A percentile compares a stretch with the other conserved stretches of the same genome.
Evolutionary conservation across 139 green algal species (phyloP).

Genomic region (Gonium pectorale): DNA sequence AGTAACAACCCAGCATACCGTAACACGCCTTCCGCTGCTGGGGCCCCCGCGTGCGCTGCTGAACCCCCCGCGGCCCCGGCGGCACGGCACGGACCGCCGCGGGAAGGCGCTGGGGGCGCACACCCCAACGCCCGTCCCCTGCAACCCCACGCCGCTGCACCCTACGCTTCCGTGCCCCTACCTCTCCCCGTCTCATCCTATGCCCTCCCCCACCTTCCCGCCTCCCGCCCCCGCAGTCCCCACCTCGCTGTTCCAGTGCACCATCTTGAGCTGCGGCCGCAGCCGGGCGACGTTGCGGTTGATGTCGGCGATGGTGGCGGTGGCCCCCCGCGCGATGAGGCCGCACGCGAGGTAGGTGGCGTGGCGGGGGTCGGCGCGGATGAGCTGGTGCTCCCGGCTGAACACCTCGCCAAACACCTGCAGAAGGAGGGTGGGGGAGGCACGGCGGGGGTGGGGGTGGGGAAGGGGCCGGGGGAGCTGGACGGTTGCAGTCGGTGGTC

Average conservation of each 20-base stretch:
- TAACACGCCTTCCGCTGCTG: too few relatives aligned
- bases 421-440: not conserved
- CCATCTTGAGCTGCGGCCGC: conserved; percentile 71
- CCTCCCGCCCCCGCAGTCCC: not conserved
- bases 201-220: not conserved
- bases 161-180: not conserved
- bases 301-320: conserved; percentile 72
- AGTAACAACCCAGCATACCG: too few relatives aligned
- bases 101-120: too few relatives aligned
- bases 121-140: too few relatives aligned
- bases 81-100: too few relatives aligned
- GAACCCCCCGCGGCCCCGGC: too few relatives aligned
- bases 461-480: too few relatives aligned
- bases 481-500: too few relatives aligned
- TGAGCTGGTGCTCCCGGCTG: conserved; percentile 71
- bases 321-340: conserved; percentile 73
- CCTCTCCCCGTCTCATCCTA: too few relatives aligned
- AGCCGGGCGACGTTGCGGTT: conserved; percentile 76
- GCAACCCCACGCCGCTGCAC: conserved; percentile 17
- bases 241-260: conserved; percentile 84
- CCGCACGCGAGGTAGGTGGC: conserved; percentile 80
- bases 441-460: too few relatives aligned
- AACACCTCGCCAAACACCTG: conserved; percentile 83
- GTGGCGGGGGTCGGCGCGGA: conserved; percentile 68
- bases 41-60: too few relatives aligned